Base-by-base conservation (phyloP, 805 yeast species). In the Wickerhamomyces queroliae region DNA sequence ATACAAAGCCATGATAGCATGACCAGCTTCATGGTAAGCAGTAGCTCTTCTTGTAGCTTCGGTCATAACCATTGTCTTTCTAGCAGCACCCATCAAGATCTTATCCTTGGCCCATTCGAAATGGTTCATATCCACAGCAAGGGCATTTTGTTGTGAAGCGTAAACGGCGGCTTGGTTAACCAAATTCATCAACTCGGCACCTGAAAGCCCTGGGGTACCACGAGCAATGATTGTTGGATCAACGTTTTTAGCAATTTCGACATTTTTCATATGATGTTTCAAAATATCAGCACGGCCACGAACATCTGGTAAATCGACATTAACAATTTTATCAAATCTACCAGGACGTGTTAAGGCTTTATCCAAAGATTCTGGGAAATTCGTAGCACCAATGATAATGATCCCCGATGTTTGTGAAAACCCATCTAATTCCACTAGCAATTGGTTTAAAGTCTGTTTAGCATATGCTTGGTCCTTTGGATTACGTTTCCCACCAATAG, bases 91-190 rank as follows among this genome's bases (percentile, higher is more conserved):
- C 85, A 93, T 80, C 57, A 95, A 69, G 41, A 95, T 93, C 66
- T 93, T 93, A 64, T 93, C 99, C 63, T 93, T 93, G 32, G 99
- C 99, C 99, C 99, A 93, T 63, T 93, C 99, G 46, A 93, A 80
- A 63, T 93, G 98, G 34, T 63, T 60, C 95, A 88, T 85, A 56
- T 82, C 87, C 21, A 93, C 99, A 19, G 90, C 74, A 27, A 88
- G 75, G 1, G 98, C 98, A 49, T 86, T 83, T 54, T 83, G 78
- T 57, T 89, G 96, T 22, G 97, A 88, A 0, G 99, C 99, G 58
- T 84, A 83, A 35, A 93, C 89, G 4, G 99, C 99, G 13, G 99
- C 99, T 63, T 93, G 97, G 64, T 93, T 93, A 30, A 93, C 97
- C 47, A 93, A 72, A 61, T 93, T 93, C 80, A 87, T 86, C 47